Conservation (phyloP, 2,329 filamentous ascomycete species). For the Paecilomyces sp. region DNA sequence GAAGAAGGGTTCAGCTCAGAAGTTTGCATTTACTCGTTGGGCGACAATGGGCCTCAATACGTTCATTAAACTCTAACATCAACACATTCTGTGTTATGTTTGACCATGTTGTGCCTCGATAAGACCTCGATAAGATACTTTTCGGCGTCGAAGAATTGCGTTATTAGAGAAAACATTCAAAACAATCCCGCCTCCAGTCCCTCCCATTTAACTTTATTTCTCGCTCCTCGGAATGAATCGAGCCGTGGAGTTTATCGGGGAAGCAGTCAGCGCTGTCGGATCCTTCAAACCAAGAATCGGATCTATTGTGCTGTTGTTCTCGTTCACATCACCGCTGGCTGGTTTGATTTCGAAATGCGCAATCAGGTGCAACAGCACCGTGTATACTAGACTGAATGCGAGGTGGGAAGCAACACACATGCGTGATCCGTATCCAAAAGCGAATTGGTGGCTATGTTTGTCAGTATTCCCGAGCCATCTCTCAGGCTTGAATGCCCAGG, state of each 20-base stretch:
- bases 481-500: slow-evolving; percentile 6
- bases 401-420: slow-evolving; percentile 8
- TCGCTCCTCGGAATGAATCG: slow-evolving; percentile 2
- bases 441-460: slow-evolving; percentile 6
- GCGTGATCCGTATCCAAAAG: slow-evolving; percentile 6
- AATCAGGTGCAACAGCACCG: slow-evolving; percentile 5
- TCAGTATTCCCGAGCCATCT: slow-evolving; percentile 9
- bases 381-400: slow-evolving; percentile 4
- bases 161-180: no score
- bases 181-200: background rate
- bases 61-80: background rate
- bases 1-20: background rate
- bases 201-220: background rate
- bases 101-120: background rate
- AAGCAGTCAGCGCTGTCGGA: background rate
- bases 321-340: background rate
- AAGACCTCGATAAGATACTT: background rate
- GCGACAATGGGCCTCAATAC: background rate
- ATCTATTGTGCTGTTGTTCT: background rate
- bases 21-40: background rate
- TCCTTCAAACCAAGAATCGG: slow-evolving; percentile 1
- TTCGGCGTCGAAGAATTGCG: no score
- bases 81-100: no score
- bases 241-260: background rate
- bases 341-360: slow-evolving; percentile 6